Evolutionary conservation across 192 early-diverging fungal genomes (phyloP), one percentile per base, ranked within the genome.

Genomic region (Gryganskiella cystojenkinii): DNA sequence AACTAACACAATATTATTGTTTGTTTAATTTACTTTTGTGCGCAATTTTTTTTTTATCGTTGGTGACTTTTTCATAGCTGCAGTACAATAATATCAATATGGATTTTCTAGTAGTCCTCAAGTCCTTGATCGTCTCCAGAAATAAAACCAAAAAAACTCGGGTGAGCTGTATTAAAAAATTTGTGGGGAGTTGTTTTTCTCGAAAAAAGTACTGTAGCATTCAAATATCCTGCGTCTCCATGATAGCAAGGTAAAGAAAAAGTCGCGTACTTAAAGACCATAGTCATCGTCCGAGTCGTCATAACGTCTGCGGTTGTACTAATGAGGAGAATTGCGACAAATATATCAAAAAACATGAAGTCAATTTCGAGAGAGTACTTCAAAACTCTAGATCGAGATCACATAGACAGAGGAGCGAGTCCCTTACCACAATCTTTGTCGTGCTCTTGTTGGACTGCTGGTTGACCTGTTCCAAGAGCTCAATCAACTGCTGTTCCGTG

Each of bases 401-500:
- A n/a, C 60, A 34, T 13, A 53, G 27, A 22, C 20, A 22, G 9
- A 49, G n/a, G 22, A 20, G n/a, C n/a, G n/a, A n/a, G n/a, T 53
- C 22, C 27, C 88, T 55, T 86, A 94, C 92, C 82, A 89, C 90
- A 79, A 96, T 92, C 76, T 92, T 93, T 20, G n/a, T n/a, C n/a
- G 91, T 87, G 64, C 90, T 84, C 24, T 81, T 70, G 46, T 86
- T 81, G 33, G 86, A 82, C 60, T 89, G 86, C 74, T 92, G 92
- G 66, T 90, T 95, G 49, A 99, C 84, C 67, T 95, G 90, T 61
- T 90, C 90, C 40, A 97, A 85, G 56, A 99, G 72, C 49, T 90
- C 93, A 70, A 96, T 94, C 58, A 99, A 81, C 82, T 94, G 91
- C 20, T 85, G 76, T 67, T 99, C 95, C 28, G 85, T 91, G 27